Evolutionary conservation across 2,329 filamentous ascomycete genomes (phyloP).

Genomic region (Blastomyces emzantsi): DNA sequence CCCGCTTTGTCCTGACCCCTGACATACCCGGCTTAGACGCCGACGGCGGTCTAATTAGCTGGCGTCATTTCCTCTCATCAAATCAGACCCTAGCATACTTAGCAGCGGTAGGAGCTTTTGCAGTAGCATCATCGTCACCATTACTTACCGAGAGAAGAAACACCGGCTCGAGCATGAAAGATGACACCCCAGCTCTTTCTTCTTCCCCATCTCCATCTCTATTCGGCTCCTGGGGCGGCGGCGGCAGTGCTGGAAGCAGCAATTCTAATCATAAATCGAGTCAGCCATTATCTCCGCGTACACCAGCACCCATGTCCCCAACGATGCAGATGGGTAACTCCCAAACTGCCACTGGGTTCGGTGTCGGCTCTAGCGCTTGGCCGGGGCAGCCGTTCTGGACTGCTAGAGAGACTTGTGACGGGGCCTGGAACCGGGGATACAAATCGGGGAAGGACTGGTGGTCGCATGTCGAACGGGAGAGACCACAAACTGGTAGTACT

Average conservation of each 20-base stretch:
- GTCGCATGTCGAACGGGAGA: slow-evolving; percentile 38
- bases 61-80: slow-evolving; percentile 37
- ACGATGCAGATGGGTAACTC: slow-evolving; percentile 9
- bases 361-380: not conserved
- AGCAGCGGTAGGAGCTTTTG: slow-evolving; percentile 23
- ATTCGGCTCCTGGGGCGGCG: slow-evolving; percentile 14
- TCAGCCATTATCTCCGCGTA: slow-evolving; percentile 11
- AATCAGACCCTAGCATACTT: slow-evolving; percentile 34
- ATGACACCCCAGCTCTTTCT: slow-evolving; percentile 9
- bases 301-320: slow-evolving; percentile 15
- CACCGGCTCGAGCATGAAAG: slow-evolving; percentile 11
- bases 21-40: slow-evolving; percentile 36
- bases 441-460: slow-evolving; percentile 35
- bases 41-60: slow-evolving; percentile 37
- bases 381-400: slow-evolving; percentile 28
- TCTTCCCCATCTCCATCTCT: slow-evolving; percentile 14
- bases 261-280: slow-evolving; percentile 9
- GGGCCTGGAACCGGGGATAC: slow-evolving; percentile 36
- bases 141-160: slow-evolving; percentile 9
- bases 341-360: not conserved
- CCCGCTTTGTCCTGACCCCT: slow-evolving; percentile 34
- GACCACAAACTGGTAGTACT: slow-evolving; percentile 14
- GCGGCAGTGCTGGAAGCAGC: slow-evolving; percentile 6
- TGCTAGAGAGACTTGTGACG: slow-evolving; percentile 35
- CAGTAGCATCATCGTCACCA: slow-evolving; percentile 25